Base-by-base conservation (phyloP, 148 eudicot species). In the Rhododendron ferrugineum region DNA sequence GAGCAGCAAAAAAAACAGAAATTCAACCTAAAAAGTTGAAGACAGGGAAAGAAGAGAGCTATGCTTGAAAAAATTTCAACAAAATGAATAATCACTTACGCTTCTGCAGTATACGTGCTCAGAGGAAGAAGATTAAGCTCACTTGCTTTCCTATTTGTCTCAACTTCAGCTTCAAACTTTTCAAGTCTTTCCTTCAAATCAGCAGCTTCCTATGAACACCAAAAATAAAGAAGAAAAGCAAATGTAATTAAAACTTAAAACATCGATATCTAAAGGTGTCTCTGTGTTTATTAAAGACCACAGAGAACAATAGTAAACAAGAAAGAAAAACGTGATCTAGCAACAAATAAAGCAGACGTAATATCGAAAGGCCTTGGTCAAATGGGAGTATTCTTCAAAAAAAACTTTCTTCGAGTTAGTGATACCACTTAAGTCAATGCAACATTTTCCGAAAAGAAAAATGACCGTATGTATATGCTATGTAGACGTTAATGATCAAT, bases 111-210 rank as follows among this genome's bases (percentile, higher is more conserved):
- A 79, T 87, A 92, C 84, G 84, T 87, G 87, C 93, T 88, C 80
- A 92, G 76, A 34, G 95, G 92, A 76, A 95, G 88, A 86, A 92
- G 87, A 86, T 89, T 90, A 46, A 87, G 88, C 91, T 95, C 97
- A 82, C 82, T 90, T 58, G 89, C 89, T 90, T 91, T 95, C 90
- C 91, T 92, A 56, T 87, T 85, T 20, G 88, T 90, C 89, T 94
- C 96, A 88, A 97, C 78, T 83, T 97, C 98, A 85, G 93, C 90
- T 89, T 92, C 92, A 80, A 89, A 90, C 84, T 89, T 93, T 22
- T 89, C 89, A 81, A 97, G 94, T 85, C 93, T 95, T 86, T 94
- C 95, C 50, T 91, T 94, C 90, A 97, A 88, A 84, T 84, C 84
- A 72, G 86, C 88, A 87, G 88, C 89, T 79, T 89, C 93, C 93